A percentile compares a stretch with the other conserved stretches of the same genome.
Conservation (phyloP, 495 filamentous ascomycete species). For the Hypoxylon perforatum region DNA sequence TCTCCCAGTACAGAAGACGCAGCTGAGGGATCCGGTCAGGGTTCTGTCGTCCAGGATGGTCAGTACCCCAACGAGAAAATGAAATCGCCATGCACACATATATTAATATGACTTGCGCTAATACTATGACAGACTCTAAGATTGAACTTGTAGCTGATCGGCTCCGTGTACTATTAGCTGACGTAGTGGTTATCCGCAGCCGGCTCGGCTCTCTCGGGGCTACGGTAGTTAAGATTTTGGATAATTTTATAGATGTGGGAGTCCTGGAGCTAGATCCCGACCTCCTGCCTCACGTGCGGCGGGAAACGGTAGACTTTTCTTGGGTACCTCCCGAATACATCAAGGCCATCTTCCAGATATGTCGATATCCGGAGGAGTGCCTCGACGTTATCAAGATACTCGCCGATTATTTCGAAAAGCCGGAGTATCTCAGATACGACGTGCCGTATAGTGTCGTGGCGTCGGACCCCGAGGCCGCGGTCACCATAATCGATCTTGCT, state of each 20-base stretch:
- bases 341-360: slow-evolving; percentile 28
- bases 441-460: slow-evolving; percentile 42
- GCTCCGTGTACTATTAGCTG: slow-evolving; percentile 27
- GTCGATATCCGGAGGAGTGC: slow-evolving; percentile 18
- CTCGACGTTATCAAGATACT: slow-evolving; percentile 35
- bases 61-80: not conserved
- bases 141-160: slow-evolving; percentile 41
- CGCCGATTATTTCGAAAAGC: slow-evolving; percentile 40
- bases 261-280: slow-evolving; percentile 6
- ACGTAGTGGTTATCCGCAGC: slow-evolving; percentile 40
- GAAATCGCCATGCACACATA: not conserved
- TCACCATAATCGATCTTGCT: not conserved
- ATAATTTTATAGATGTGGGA: slow-evolving; percentile 35
- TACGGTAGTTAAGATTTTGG: slow-evolving; percentile 37
- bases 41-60: slow-evolving; percentile 27
- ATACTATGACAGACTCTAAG: slow-evolving; percentile 32
- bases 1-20: slow-evolving; percentile 12
- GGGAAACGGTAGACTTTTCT: slow-evolving; percentile 16
- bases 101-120: slow-evolving; percentile 1
- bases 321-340: slow-evolving; percentile 41
- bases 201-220: slow-evolving; percentile 35
- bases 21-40: slow-evolving; percentile 15
- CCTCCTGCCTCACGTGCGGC: slow-evolving; percentile 5
- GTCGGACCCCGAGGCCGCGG: slow-evolving; percentile 18
- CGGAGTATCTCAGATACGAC: slow-evolving; percentile 40